Percentiles rank a stretch among this genome's conserved stretches.
These are phyloP conservation scores for Lachnellula occidentalis DNA, from an alignment of 2,329 filamentous ascomycete genomes.

Conservation along the genomic window DNA sequence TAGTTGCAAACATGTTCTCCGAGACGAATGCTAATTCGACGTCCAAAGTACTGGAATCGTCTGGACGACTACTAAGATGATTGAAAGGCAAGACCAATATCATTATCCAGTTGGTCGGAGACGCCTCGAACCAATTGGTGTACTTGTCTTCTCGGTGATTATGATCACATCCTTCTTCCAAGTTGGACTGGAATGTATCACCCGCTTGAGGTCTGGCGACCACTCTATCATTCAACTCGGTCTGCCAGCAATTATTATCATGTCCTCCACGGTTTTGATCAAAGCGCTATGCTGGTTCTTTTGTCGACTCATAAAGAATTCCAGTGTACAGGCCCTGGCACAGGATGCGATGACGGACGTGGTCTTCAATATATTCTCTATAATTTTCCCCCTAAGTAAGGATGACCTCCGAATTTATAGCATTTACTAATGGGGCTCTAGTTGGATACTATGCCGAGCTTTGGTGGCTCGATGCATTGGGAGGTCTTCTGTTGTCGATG, in stretches of 20 bases:
- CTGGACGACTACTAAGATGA: conserved; percentile 53
- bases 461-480: conserved; percentile 63
- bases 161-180: conserved; percentile 60
- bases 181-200: conserved; percentile 54
- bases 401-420: background rate
- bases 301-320: conserved; percentile 55
- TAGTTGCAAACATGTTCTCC: background rate
- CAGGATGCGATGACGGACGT: conserved; percentile 62
- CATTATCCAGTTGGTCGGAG: conserved; percentile 51
- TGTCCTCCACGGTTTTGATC: conserved; percentile 51
- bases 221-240: conserved; percentile 46
- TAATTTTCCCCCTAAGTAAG: conserved; percentile 50
- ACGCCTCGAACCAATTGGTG: conserved; percentile 55
- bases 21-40: background rate
- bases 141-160: conserved; percentile 57
- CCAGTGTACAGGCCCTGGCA: conserved; percentile 57
- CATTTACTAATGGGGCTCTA: conserved; percentile 8
- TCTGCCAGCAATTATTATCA: conserved; percentile 48
- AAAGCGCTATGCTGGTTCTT: conserved; percentile 57
- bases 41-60: conserved; percentile 49
- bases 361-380: conserved; percentile 57
- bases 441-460: conserved; percentile 52
- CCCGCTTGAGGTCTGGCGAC: conserved; percentile 46
- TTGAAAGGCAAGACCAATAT: conserved; percentile 39
- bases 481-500: conserved; percentile 56